Conservation (phyloP, 306 rosid species). For the Trifolium dubium region DNA sequence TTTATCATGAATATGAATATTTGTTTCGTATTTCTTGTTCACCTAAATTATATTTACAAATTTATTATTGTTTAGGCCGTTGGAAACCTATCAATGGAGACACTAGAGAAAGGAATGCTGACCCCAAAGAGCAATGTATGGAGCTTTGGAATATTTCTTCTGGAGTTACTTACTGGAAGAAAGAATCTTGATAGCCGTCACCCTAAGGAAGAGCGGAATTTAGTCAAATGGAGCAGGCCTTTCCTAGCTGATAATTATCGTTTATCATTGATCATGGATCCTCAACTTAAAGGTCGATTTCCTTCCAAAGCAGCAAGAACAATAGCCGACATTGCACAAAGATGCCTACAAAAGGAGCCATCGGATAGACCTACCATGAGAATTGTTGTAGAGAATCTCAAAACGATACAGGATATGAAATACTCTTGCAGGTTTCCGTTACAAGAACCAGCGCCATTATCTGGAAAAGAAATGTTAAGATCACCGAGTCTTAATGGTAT, state of each 20-base stretch:
- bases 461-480: conserved; percentile 74
- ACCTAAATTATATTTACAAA: conserved; percentile 25
- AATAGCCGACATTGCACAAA: conserved; percentile 84
- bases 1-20: background rate
- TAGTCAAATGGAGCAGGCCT: conserved; percentile 95
- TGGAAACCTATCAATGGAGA: conserved; percentile 91
- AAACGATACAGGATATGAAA: conserved; percentile 77
- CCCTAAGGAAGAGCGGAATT: conserved; percentile 93
- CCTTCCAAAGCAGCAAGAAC: conserved; percentile 89
- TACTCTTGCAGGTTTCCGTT: conserved; percentile 84
- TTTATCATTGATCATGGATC: conserved; percentile 87
- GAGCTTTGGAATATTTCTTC: conserved; percentile 92
- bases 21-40: conserved; percentile 21
- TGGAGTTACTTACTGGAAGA: conserved; percentile 91
- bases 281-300: conserved; percentile 89
- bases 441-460: conserved; percentile 71
- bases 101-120: conserved; percentile 91
- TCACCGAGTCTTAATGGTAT: conserved; percentile 94
- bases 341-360: conserved; percentile 95
- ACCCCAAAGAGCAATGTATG: conserved; percentile 98
- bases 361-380: conserved; percentile 98
- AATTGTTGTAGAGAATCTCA: conserved; percentile 77
- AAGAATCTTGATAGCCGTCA: conserved; percentile 87
- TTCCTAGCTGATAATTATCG: conserved; percentile 84
- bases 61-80: conserved; percentile 65